These are phyloP conservation scores for Leccinum ponderosum DNA, from an alignment of 1,284 basidiomycete genomes.

Conservation along the genomic window DNA sequence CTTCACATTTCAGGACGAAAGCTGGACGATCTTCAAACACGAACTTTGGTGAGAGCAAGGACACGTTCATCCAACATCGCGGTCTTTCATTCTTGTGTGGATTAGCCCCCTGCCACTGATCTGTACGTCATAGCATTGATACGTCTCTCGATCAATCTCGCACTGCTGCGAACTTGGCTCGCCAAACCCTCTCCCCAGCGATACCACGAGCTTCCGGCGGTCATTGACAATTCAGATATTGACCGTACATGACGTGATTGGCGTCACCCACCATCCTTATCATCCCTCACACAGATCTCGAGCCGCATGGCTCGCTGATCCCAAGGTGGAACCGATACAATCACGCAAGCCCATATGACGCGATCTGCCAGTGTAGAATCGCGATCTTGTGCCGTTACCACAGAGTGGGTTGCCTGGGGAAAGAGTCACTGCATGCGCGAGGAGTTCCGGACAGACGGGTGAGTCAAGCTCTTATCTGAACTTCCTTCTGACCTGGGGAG, in stretches of 20 bases:
- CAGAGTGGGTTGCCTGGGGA: not conserved
- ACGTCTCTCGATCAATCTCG: not conserved
- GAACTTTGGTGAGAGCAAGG: not conserved
- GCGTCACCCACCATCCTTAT: not conserved
- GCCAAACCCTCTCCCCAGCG: not conserved
- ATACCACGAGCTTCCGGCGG: not conserved
- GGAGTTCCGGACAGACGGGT: not conserved
- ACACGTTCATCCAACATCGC: constrained; percentile 16
- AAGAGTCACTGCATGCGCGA: not conserved
- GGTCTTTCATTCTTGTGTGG: not conserved
- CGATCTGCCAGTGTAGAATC: not conserved
- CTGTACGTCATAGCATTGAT: not conserved
- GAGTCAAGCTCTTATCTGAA: not conserved
- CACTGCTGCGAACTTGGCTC: not conserved
- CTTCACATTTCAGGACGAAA: not conserved
- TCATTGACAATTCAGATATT: not conserved
- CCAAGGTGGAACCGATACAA: not conserved
- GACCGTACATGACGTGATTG: not conserved
- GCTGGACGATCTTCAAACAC: not conserved
- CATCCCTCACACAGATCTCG: constrained; percentile 8
- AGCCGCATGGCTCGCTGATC: not conserved
- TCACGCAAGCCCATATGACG: not conserved
- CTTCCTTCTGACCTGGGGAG: not conserved
- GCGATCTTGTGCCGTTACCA: not conserved
- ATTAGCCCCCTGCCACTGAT: not conserved